Base-by-base conservation (phyloP, 2,329 filamentous ascomycete species). In the Niveomyces coronatus region DNA sequence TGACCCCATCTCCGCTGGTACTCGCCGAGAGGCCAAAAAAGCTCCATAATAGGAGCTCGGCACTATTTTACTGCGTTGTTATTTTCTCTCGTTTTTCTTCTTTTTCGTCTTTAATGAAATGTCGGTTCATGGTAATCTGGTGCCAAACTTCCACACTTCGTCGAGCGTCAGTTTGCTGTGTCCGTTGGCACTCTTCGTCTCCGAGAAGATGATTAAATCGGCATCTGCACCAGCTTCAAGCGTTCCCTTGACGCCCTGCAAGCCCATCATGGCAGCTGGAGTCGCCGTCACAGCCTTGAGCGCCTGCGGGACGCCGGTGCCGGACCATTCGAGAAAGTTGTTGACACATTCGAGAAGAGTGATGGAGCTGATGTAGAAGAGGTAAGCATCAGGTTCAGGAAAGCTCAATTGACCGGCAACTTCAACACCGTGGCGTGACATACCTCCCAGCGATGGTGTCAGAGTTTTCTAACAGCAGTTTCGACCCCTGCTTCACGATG, bases 271-370 rank as follows among this genome's bases (percentile, higher is more conserved):
- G 33, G 68, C 71, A 1, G 85, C 84, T 1, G 85, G 85, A 1
- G 84, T 87, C 23, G 72, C 65, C 1, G 85, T 91, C 20, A 88
- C 85, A 8, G 82, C 74, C 45, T 71, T 74, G 31, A 91, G 60
- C 2, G 80, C 83, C 51, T 79, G 71, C 0, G 82, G 74, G 24
- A 88, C 70, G 24, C 68, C 70, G 5, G 75, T 71, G 11, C 79
- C 81, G 2, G 79, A 79, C 79, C 81, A 89, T 42, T 71, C 71
- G 48, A 85, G 65, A 56, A 91, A 88, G 58, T 91, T 91, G 53
- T 78, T 82, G 39, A 88, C 76, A 50, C 85, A 91, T 49, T 89
- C 82, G 28, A 88, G 71, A n/a, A 93, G 67, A 6, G 80, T 79
- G 37, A 80, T 77, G 29, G 77, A 78, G 48, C 76, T 81, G 37